Evolutionary conservation across 2,329 filamentous ascomycete species (phyloP), one percentile per base, ranked within the genome.

Genomic region (Diaporthe citri): DNA sequence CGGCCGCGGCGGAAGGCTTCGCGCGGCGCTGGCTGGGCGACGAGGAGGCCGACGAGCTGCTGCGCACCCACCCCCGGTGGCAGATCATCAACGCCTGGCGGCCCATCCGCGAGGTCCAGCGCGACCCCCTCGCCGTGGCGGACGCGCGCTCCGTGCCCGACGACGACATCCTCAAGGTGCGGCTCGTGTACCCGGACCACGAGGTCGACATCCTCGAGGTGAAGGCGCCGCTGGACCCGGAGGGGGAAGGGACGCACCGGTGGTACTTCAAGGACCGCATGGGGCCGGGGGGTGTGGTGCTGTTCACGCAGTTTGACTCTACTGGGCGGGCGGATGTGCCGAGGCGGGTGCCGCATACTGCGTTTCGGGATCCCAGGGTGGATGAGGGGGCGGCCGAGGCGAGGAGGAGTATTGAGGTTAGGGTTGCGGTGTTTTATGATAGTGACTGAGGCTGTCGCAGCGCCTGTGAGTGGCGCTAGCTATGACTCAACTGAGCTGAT

Each of bases 371-470:
- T 78, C 82, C 84, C 2, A 85, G 39, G 17, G 76, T 80, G 59
- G 77, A 84, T n/a, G 85, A 85, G 28, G 84, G 82, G 56, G 79
- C 82, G 3, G 82, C 82, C 73, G 78, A 81, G 73, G 79, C 83
- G 52, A 83, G 89, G 75, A 86, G 90, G 83, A 91, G 89, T 80
- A 88, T 91, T 77, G 90, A 91, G 81, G 83, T 90, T 4, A 79
- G 89, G 75, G 84, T 86, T 3, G 81, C 90, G 77, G 86, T 90
- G 5, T 89, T 90, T 73, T 86, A 88, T 78, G 79, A 80, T 1
- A 48, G 31, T 7, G 60, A 66, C 20, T 66, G 43, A 31, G n/a
- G n/a, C n/a, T n/a, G n/a, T n/a, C n/a, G n/a, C n/a, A n/a, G n/a
- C n/a, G n/a, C n/a, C n/a, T n/a, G n/a, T n/a, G n/a, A n/a, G n/a